Base-by-base conservation (phyloP, 495 filamentous ascomycete genomes). In the Aspergillus egyptiacus region DNA sequence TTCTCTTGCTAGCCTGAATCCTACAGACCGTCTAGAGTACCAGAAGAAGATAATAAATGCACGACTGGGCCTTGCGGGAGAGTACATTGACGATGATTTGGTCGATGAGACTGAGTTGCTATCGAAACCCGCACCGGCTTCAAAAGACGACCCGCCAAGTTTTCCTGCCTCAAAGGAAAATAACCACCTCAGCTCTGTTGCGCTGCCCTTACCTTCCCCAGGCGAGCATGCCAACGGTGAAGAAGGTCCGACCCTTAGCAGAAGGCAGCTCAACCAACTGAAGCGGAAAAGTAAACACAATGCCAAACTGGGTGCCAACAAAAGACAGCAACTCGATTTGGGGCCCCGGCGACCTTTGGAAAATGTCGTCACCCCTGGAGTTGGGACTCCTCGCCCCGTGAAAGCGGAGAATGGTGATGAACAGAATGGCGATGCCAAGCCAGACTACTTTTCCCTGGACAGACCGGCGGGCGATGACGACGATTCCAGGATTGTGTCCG, bases 251-350 rank as follows among this genome's bases (percentile, higher is more conserved):
- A 83, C 80, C 3, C 70, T 97, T 13, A 96, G 91, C 69, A 86
- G 89, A 48, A 82, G 93, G 11, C 93, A 97, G 61, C 75, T 95
- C 22, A 98, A 97, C 58, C 86, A 88, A 46, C 73, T 98, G 8
- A 98, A 98, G 64, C 81, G 93, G 13, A 95, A 94, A 61, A 82
- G 86, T 24, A 95, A 91, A 61, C 73, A 80, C 45, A 84, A 86
- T 58, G 89, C 89, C 7, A 90, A 89, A 61, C 82, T 87, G 60
- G 85, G 87, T 28, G 85, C 85, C 11, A 89, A 84, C 48, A 97
- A 97, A 63, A 89, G 94, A 31, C 76, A 84, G n/a, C 78, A 89
- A n/a, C 82, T 90, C 11, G 93, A 97, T 62, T 69, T 98, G 31
- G 84, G 85, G 1, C 75, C 83, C 23, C 79, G 87, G 25, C 74